Evolutionary conservation across 2,329 filamentous ascomycete species (phyloP).

Genomic region (Aspergillus texensis): DNA sequence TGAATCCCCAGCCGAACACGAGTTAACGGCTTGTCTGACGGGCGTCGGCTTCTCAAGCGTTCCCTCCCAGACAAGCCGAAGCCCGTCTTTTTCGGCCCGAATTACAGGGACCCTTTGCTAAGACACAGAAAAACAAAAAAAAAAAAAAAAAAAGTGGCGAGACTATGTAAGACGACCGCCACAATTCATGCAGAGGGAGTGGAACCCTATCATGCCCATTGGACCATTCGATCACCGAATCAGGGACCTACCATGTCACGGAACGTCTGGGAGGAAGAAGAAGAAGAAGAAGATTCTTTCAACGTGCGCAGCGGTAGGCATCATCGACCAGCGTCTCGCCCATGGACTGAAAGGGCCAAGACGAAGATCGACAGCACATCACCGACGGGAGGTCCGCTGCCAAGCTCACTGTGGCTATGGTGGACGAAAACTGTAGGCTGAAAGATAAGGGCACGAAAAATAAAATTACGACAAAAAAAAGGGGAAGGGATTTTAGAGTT

Average conservation of each 20-base stretch:
- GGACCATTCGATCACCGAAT: slow-evolving; percentile 1
- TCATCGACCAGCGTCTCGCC: slow-evolving; percentile 18
- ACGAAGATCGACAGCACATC: slow-evolving; percentile 34
- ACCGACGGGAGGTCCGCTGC: slow-evolving; percentile 31
- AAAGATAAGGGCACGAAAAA: background rate
- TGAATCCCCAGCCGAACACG: background rate
- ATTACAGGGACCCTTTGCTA: background rate
- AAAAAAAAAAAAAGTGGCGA: background rate
- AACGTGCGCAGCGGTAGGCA: slow-evolving; percentile 17
- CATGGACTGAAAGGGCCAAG: slow-evolving; percentile 26
- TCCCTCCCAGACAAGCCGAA: background rate
- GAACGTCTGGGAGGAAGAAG: slow-evolving; percentile 10
- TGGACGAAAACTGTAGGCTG: slow-evolving; percentile 8
- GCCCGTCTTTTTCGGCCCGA: slow-evolving; percentile 2
- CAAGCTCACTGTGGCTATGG: slow-evolving; percentile 34
- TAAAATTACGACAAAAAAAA: background rate
- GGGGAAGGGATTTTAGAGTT: slow-evolving; percentile 1
- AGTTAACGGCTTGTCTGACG: background rate
- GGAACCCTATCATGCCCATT: background rate
- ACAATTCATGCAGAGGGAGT: background rate
- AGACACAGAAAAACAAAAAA: background rate
- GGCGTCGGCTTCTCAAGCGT: background rate
- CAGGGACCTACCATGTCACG: background rate
- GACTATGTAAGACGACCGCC: background rate
- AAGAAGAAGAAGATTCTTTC: background rate